phyloP scores from a whole-genome alignment of 805 yeast species.

The Suhomyces pyralidae region DNA sequence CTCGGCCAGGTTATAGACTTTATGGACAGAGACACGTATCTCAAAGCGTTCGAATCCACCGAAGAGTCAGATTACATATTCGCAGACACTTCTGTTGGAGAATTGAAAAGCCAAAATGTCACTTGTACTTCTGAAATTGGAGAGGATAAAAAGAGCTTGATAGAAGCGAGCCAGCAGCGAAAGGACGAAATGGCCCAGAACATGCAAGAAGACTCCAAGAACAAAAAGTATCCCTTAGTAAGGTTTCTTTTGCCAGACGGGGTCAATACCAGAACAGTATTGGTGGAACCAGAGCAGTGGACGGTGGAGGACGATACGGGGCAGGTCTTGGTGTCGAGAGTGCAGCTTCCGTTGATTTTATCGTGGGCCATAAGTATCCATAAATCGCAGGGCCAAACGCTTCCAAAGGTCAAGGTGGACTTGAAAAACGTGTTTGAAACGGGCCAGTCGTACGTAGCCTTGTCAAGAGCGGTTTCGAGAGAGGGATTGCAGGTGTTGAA shows the following conservation, averaged over 20 bases:
- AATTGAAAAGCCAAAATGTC: neutral
- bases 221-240: slow-evolving; percentile 67
- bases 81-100: neutral
- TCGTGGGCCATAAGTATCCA: slow-evolving; percentile 98
- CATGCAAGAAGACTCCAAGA: slow-evolving; percentile 43
- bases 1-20: slow-evolving; percentile 67
- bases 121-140: neutral
- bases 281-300: slow-evolving; percentile 84
- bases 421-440: slow-evolving; percentile 73
- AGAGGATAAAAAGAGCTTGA: neutral
- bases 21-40: slow-evolving; percentile 39
- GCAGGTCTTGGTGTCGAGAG: slow-evolving; percentile 63
- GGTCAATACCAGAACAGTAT: slow-evolving; percentile 60
- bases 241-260: slow-evolving; percentile 72
- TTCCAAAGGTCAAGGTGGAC: slow-evolving; percentile 75
- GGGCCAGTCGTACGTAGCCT: slow-evolving; percentile 95
- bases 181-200: slow-evolving; percentile 46
- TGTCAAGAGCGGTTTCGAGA: slow-evolving; percentile 83
- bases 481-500: slow-evolving; percentile 79
- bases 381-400: slow-evolving; percentile 92
- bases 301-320: slow-evolving; percentile 71
- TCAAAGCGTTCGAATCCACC: slow-evolving; percentile 14
- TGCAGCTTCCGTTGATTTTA: slow-evolving; percentile 82
- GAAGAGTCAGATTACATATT: slow-evolving; percentile 17
- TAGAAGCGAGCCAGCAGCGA: slow-evolving; percentile 34